Percentiles rank a stretch among this genome's conserved stretches.
phyloP scores from a whole-genome alignment of 1,284 basidiomycete genomes.

The Schizophyllum commune region DNA sequence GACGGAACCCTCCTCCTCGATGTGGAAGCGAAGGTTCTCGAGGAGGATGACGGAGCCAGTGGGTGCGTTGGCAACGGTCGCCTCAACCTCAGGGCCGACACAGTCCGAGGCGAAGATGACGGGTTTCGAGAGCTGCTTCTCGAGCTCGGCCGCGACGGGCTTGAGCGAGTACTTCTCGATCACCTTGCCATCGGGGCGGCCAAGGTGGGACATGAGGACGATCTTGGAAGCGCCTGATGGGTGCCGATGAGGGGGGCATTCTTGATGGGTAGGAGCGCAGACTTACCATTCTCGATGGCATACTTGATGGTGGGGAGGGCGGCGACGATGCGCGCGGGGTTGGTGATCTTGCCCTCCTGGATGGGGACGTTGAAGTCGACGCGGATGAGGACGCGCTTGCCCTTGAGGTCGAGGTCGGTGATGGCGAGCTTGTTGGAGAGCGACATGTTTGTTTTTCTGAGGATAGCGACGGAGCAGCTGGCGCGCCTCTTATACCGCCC shows the following conservation, averaged over 20 bases:
- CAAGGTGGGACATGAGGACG: constrained; percentile 96
- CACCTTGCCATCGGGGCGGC: constrained; percentile 91
- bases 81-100: constrained; percentile 82
- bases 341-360: constrained; percentile 87
- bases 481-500: neutral
- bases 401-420: constrained; percentile 86
- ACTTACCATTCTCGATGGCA: constrained; percentile 79
- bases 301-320: constrained; percentile 96
- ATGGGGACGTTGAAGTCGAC: constrained; percentile 99
- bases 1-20: constrained; percentile 93
- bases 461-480: neutral
- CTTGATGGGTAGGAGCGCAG: constrained; percentile 1
- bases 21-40: constrained; percentile 98
- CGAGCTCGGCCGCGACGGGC: constrained; percentile 75
- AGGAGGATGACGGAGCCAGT: constrained; percentile 85
- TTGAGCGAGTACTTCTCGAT: constrained; percentile 89
- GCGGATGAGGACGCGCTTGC: constrained; percentile 90
- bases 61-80: constrained; percentile 64
- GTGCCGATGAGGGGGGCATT: constrained; percentile 5
- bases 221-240: constrained; percentile 73
- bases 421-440: constrained; percentile 93
- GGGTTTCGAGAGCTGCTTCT: constrained; percentile 58
- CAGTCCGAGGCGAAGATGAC: constrained; percentile 85
- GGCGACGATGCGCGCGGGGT: constrained; percentile 96
- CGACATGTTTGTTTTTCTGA: constrained; percentile 58